Evolutionary conservation across 1,284 basidiomycete species (phyloP), one percentile per base, ranked within the genome.

Genomic region (Chalciporus sp.): DNA sequence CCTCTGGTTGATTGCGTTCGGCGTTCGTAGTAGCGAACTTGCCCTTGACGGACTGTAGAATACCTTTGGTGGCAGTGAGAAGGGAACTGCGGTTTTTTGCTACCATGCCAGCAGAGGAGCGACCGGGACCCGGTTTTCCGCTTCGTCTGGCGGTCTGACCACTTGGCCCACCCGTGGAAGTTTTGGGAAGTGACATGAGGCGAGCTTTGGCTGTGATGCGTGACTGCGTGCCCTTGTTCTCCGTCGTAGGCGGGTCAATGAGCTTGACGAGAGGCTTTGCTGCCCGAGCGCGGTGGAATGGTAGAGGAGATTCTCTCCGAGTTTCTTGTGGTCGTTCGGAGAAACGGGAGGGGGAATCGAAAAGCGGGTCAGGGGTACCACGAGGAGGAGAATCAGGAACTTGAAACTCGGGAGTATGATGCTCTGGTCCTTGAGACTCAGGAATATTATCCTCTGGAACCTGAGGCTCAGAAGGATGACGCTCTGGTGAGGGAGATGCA

Each of bases 241-340:
- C 66, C 11, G 17, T 19, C 12, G 58, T 49, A n/a, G 74, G 62
- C 41, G 76, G 66, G 48, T 84, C 79, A 5, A 77, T 65, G 51
- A 80, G 62, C 60, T 80, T 81, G 16, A 87, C 76, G 4, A 73
- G 73, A 17, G 85, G 82, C 26, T 84, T 82, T 9, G 74, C 72
- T 14, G 66, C 70, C 42, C 80, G 78, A 2, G 65, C 68, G 50
- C 77, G 77, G 63, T 83, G 83, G 2, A 69, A 65, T 35, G 81
- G 79, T 0, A 67, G 41, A 16, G 11, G 23, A 5, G 51, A 7
- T 2, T 51, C 55, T 27, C 14, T 46, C 23, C 49, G 55, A 47
- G 3, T n/a, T 49, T 62, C 57, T 5, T 43, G 40, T 8, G 31
- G 19, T 45, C 52, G 47, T 17, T 55, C 58, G 28, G 58, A 37